Base-by-base conservation (phyloP, 148 eudicot genomes). In the Persicaria tinctoria region DNA sequence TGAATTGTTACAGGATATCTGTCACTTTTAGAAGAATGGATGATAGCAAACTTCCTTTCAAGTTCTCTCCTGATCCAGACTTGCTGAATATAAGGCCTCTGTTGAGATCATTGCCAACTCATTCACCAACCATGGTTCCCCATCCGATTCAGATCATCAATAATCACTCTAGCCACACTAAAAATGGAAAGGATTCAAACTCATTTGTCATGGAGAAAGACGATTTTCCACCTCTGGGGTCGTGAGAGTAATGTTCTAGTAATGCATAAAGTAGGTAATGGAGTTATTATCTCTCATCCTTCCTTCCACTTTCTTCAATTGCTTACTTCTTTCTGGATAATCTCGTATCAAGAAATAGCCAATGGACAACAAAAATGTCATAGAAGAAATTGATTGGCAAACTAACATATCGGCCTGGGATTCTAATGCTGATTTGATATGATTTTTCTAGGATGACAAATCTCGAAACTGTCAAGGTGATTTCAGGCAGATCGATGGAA, bases 21-120 rank as follows among this genome's bases (percentile, higher is more conserved):
- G 80, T 85, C 18, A 85, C 85, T 41, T 82, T 85, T 74, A 78
- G 85, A 57, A 85, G 55, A 74, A 85, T 85, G 87, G 87, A 85
- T 66, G 85, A 78, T 63, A 57, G 80, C 41, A 85, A 85, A 79
- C 76, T 79, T 81, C 87, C 87, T 8, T 17, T 70, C 23, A 23
- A 72, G 60, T 78, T 78, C 72, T 4, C 80, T 11, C 82, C 82
- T 2, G 82, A 82, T 14, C 85, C 83, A 23, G 85, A 85, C 38
- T 70, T 85, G 41, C 12, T 23, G 2, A 70, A 70, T 23, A 48
- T 70, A 70, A 70, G 55, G 53, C 54, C 54, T 70, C 32, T 18
- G 5, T 7, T 46, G 68, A 63, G 68, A 63, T 32, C 68, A 57
- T 17, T 17, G 11, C 9, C 70, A 27, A 66, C 48, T 10, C 38